Conservation (phyloP, 2,329 filamentous ascomycete genomes). For the Cercospora zeina region DNA sequence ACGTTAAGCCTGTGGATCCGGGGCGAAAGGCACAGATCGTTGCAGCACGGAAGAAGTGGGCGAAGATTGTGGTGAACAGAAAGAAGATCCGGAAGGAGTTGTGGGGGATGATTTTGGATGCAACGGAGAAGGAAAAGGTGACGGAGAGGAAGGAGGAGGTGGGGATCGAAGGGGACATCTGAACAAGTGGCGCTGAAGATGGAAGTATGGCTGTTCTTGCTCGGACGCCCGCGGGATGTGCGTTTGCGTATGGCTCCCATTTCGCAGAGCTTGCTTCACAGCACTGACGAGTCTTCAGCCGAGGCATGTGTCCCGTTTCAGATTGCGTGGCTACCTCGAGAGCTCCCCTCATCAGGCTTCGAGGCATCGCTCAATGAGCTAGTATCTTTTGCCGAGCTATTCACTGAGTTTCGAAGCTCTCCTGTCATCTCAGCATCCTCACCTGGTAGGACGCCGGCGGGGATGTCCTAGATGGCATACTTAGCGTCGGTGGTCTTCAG, state of each 20-base stretch:
- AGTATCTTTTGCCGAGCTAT: not conserved
- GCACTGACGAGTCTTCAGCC: not conserved
- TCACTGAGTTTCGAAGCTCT: not conserved
- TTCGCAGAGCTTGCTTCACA: not conserved
- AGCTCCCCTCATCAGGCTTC: not conserved
- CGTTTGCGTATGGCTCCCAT: not conserved
- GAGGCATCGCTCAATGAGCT: not conserved
- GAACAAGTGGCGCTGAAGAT: not conserved
- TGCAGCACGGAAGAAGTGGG: slow-evolving; percentile 49
- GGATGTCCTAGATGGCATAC: not conserved
- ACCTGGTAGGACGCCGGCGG: not conserved
- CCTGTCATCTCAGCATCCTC: not conserved
- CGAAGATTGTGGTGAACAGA: slow-evolving; percentile 44
- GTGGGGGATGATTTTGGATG: slow-evolving; percentile 53
- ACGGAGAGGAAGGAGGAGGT: slow-evolving; percentile 43
- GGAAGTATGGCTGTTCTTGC: not conserved
- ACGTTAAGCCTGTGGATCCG: slow-evolving; percentile 49
- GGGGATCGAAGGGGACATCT: slow-evolving; percentile 16
- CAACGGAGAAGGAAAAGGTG: slow-evolving; percentile 50
- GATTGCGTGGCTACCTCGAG: not conserved
- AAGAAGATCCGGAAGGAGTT: slow-evolving; percentile 54
- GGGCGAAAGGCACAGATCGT: slow-evolving; percentile 53
- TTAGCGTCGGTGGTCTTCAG: not conserved
- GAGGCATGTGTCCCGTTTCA: not conserved
- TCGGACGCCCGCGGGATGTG: no score